Evolutionary conservation across 495 filamentous ascomycete genomes (phyloP).

Genomic region (Talaromyces adpressus): DNA sequence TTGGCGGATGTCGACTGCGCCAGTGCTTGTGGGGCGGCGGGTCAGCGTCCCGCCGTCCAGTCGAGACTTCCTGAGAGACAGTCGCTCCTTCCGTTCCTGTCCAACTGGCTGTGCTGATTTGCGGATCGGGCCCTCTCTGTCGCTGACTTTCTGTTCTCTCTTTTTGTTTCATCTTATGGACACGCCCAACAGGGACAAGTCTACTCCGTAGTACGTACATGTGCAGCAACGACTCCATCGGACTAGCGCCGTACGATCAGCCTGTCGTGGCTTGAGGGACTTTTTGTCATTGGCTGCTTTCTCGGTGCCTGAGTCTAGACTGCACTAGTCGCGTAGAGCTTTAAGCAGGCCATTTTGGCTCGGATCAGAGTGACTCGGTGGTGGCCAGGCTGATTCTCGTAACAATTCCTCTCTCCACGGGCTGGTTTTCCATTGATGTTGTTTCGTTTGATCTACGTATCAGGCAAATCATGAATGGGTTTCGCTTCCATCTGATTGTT

Average conservation of each 20-base stretch:
- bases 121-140: too few species aligned
- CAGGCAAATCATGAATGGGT: background rate
- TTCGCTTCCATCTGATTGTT: background rate
- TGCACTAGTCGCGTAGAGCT: background rate
- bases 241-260: background rate
- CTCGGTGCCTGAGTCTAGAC: background rate
- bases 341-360: background rate
- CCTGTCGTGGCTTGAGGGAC: background rate
- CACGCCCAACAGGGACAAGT: background rate
- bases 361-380: background rate
- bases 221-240: background rate
- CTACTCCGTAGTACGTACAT: background rate
- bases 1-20: background rate
- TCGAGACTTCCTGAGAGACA: conserved; percentile 1
- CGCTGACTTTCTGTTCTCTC: too few species aligned
- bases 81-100: background rate
- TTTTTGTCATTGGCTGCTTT: background rate
- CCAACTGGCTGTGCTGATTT: background rate
- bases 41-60: background rate
- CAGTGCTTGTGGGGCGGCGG: background rate
- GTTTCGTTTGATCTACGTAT: background rate
- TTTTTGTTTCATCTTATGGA: background rate
- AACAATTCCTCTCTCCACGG: background rate
- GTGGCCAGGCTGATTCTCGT: background rate
- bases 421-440: background rate